Percentiles rank a stretch among this genome's conserved stretches.
Conservation (phyloP, 2,329 filamentous ascomycete species). For the Seiridium cupressi region DNA sequence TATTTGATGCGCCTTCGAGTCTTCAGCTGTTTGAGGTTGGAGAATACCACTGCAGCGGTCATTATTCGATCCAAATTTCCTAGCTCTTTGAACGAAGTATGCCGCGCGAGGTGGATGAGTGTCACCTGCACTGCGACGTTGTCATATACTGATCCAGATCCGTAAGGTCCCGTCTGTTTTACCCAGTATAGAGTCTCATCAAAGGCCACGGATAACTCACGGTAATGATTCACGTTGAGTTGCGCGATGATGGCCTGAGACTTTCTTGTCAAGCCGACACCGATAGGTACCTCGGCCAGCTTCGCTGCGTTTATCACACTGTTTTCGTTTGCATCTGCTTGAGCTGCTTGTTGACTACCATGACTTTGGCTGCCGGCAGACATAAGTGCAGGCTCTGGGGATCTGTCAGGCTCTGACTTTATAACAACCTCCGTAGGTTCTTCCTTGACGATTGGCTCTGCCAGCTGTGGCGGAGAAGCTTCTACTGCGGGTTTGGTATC, state of each 20-base stretch:
- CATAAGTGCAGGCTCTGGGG: background rate
- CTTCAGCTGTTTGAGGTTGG: constrained; percentile 3
- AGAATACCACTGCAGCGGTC: background rate
- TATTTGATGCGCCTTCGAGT: background rate
- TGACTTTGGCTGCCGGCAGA: background rate
- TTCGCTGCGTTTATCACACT: background rate
- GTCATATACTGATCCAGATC: background rate
- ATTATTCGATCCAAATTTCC: background rate
- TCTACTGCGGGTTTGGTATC: background rate
- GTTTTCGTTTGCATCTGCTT: background rate
- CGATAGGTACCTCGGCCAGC: background rate
- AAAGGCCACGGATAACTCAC: background rate
- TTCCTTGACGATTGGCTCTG: background rate
- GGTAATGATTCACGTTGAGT: background rate
- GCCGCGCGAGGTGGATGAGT: background rate
- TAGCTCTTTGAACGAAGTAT: background rate
- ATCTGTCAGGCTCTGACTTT: background rate
- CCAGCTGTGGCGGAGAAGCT: background rate
- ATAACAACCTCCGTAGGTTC: background rate
- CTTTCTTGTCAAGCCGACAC: background rate
- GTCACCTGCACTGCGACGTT: background rate
- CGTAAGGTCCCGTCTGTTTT: background rate
- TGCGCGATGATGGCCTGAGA: background rate
- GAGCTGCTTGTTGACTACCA: background rate
- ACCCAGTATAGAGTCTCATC: constrained; percentile 1